Conservation (phyloP, 2,329 filamentous ascomycete genomes). For the Fusarium luffae region DNA sequence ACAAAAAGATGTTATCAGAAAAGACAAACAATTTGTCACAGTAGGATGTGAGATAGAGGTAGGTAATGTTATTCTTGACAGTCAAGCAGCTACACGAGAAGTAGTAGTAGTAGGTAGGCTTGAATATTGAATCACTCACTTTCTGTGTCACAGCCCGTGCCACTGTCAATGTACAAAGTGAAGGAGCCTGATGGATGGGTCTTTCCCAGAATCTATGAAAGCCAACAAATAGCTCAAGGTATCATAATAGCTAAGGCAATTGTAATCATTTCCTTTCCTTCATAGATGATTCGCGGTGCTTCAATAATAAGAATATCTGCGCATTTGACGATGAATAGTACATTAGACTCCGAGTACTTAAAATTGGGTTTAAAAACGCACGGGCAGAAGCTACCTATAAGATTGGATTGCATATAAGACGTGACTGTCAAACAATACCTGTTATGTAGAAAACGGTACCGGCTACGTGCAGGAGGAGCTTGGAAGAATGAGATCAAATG, state of each 20-base stretch:
- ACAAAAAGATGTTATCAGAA: not conserved
- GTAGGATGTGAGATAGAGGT: not conserved
- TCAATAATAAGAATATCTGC: not conserved
- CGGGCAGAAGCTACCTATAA: not conserved
- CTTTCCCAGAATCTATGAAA: not conserved
- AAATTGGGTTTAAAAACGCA: not conserved
- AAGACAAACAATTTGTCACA: not conserved
- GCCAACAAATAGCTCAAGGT: not conserved
- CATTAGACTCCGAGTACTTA: slow-evolving; percentile 6
- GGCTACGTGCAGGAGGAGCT: not conserved
- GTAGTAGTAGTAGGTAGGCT: not conserved
- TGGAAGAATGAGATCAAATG: slow-evolving; percentile 1
- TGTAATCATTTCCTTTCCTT: not conserved
- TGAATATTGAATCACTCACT: slow-evolving; percentile 3
- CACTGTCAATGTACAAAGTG: not conserved
- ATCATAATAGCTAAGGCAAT: slow-evolving; percentile 10
- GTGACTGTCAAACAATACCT: not conserved
- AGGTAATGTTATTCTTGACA: not conserved
- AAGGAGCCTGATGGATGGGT: not conserved
- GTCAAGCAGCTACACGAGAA: not conserved
- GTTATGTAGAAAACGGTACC: not conserved
- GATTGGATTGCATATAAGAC: not conserved
- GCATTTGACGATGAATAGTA: not conserved
- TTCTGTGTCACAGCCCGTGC: slow-evolving; percentile 7
- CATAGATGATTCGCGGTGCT: not conserved